Evolutionary conservation across 1,284 basidiomycete genomes (phyloP).

Genomic region (Ganoderma leucocontextum): DNA sequence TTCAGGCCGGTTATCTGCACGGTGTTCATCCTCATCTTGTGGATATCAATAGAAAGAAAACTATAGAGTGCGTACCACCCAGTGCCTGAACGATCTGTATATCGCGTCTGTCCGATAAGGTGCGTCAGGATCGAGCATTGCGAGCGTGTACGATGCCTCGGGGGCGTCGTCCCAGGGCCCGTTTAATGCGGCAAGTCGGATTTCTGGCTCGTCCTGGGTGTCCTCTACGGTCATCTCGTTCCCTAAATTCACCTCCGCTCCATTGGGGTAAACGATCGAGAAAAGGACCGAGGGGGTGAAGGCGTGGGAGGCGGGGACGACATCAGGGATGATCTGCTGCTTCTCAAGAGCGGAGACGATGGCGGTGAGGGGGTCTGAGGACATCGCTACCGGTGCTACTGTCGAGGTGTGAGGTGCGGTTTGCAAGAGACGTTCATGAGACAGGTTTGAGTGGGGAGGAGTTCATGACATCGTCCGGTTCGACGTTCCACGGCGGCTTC

Average conservation of each 20-base stretch:
- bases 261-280: conserved; percentile 58
- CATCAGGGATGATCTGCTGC: conserved; percentile 62
- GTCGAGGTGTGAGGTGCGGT: background rate
- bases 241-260: conserved; percentile 57
- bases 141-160: conserved; percentile 64
- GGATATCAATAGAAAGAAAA: background rate
- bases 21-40: background rate
- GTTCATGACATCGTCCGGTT: too few species aligned
- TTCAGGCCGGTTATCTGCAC: conserved; percentile 64
- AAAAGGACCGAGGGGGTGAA: conserved; percentile 63
- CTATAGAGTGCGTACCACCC: conserved; percentile 59
- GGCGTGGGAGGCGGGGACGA: conserved; percentile 49
- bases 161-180: conserved; percentile 42
- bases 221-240: conserved; percentile 56
- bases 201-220: conserved; percentile 59
- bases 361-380: conserved; percentile 50
- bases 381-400: conserved; percentile 8
- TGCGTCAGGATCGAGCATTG: conserved; percentile 76
- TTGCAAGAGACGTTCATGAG: background rate
- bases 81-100: conserved; percentile 69
- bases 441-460: background rate
- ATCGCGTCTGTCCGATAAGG: conserved; percentile 63
- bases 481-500: background rate
- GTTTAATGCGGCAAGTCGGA: conserved; percentile 58
- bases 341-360: conserved; percentile 50